These are phyloP conservation scores for Kockovaella imperatae DNA, from an alignment of 768 basidiomycete species.

Conservation along the genomic window DNA sequence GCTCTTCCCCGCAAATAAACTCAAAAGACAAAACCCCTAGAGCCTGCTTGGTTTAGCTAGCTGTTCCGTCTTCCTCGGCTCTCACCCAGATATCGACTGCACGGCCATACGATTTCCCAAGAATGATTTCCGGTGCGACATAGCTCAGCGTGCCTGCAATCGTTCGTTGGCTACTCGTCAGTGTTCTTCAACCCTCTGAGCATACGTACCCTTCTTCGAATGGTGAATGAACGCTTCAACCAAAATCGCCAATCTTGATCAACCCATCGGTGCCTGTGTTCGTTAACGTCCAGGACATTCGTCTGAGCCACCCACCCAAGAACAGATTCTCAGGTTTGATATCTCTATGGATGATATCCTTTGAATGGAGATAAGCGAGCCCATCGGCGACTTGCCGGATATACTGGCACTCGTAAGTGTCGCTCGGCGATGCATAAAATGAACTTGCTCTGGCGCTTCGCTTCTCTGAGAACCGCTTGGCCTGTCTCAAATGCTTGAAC, in stretches of 20 bases:
- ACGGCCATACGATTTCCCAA: constrained; percentile 77
- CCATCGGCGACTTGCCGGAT: constrained; percentile 98
- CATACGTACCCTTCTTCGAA: constrained; percentile 23
- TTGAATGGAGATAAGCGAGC: constrained; percentile 76
- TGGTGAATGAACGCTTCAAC: constrained; percentile 61
- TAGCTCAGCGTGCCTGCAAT: constrained; percentile 94
- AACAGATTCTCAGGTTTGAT: constrained; percentile 98
- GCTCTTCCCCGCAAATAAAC: constrained; percentile 76
- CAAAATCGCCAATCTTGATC: constrained; percentile 96
- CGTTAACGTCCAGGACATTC: not conserved
- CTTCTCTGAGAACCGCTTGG: constrained; percentile 78
- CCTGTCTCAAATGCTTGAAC: constrained; percentile 85
- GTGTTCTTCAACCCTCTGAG: not conserved
- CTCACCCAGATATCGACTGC: constrained; percentile 79
- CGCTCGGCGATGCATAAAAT: not conserved
- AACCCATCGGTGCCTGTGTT: constrained; percentile 64
- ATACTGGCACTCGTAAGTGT: constrained; percentile 51
- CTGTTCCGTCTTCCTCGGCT: not conserved
- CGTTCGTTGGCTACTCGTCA: constrained; percentile 55
- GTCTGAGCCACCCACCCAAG: constrained; percentile 52
- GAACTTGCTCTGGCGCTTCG: constrained; percentile 57
- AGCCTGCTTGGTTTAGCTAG: constrained; percentile 47
- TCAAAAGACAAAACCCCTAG: constrained; percentile 92
- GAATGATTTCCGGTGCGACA: constrained; percentile 96
- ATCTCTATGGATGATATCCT: constrained; percentile 96